Evolutionary conservation across 2,329 filamentous ascomycete genomes (phyloP).

Genomic region (Huntiella moniliformis): DNA sequence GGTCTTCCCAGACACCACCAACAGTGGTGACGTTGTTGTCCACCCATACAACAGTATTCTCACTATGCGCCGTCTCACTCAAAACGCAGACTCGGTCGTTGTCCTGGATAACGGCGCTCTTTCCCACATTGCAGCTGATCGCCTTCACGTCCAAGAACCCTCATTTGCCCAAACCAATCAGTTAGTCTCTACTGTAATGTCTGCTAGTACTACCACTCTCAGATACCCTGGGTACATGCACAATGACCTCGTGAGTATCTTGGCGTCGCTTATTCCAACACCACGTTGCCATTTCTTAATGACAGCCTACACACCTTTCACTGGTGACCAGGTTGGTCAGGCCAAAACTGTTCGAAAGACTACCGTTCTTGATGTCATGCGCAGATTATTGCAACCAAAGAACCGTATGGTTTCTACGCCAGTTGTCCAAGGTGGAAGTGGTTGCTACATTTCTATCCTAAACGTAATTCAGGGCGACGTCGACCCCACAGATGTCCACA

Average conservation of each 20-base stretch:
- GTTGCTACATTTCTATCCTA: constrained; percentile 96
- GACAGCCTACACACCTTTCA: constrained; percentile 96
- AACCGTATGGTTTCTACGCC: constrained; percentile 93
- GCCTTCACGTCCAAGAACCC: constrained; percentile 84
- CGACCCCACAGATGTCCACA: constrained; percentile 95
- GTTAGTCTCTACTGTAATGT: constrained; percentile 94
- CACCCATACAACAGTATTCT: constrained; percentile 96
- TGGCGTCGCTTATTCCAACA: constrained; percentile 88
- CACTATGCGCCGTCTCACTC: constrained; percentile 73
- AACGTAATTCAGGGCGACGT: constrained; percentile 99
- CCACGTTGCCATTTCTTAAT: constrained; percentile 96
- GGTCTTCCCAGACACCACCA: constrained; percentile 87
- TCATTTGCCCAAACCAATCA: constrained; percentile 97
- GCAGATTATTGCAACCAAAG: constrained; percentile 84
- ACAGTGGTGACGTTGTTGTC: constrained; percentile 76
- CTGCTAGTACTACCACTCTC: constrained; percentile 86
- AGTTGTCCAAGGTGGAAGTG: constrained; percentile 70
- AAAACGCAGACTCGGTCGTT: constrained; percentile 94
- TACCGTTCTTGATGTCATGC: constrained; percentile 94
- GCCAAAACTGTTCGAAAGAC: constrained; percentile 97
- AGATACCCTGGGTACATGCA: constrained; percentile 99
- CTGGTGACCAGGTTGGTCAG: constrained; percentile 85
- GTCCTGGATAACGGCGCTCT: constrained; percentile 92
- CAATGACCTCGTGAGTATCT: constrained; percentile 92
- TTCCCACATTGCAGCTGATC: constrained; percentile 81